Evolutionary conservation across 805 yeast genomes (phyloP), one percentile per base, ranked within the genome.

Genomic region (Yarrowia sp.): DNA sequence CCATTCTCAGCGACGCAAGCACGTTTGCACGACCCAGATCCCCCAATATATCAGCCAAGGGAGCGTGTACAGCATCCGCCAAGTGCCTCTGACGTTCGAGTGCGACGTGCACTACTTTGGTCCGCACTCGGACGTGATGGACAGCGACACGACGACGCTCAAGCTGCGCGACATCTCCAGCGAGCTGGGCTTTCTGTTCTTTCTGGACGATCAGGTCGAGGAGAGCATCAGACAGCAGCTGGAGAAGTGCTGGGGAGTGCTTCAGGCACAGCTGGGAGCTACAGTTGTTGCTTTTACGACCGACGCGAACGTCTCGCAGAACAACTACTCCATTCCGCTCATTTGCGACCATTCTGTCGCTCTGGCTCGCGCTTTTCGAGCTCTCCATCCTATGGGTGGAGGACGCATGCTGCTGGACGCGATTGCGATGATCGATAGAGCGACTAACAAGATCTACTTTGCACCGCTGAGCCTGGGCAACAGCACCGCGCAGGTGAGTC

Each of bases 361-460:
- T 9, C 68, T 73, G 5, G 75, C 72, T 8, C 53, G 60, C 18
- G 67, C 67, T 51, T 71, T 73, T 55, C 64, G 71, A 3, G 74
- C 69, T 18, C 36, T 69, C 31, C 70, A 69, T 35, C 74, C 73
- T 3, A 61, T 72, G n/a, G 76, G 76, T 3, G 74, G 76, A 10
- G 71, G 73, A 2, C 27, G 65, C 2, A 55, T 36, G 31, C 66
- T 71, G 10, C 38, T 69, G n/a, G 68, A 68, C n/a, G 66, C 72
- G 36, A 63, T 73, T 9, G 73, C 72, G 13, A 64, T 66, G 42
- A 66, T 72, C 12, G 69, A 68, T 16, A 62, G 68, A 32, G 35
- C 42, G 27, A 19, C 61, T 46, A 32, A 64, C 60, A 47, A 61
- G 64, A 35, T 59, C 21, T 32, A 60, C 19, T 35, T 55, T 35